A percentile compares a stretch with the other conserved stretches of the same genome.
Conservation (phyloP, 2,329 filamentous ascomycete genomes). For the Colletotrichum trifolii region DNA sequence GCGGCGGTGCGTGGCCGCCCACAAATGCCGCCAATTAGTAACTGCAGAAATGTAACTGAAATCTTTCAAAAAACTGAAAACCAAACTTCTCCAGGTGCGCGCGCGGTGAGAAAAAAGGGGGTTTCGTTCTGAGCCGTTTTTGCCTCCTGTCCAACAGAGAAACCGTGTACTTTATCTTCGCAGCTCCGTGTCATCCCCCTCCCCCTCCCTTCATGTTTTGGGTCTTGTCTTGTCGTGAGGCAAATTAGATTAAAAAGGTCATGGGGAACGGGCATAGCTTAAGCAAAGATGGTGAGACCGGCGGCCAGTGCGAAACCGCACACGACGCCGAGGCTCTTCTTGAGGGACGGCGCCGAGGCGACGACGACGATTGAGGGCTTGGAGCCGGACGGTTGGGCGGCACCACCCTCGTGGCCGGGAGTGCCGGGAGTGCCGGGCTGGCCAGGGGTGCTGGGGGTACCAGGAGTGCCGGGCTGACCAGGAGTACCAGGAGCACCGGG, state of each 20-base stretch:
- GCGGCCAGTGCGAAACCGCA: conserved; percentile 43
- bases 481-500: not conserved
- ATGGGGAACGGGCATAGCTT: not conserved
- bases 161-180: not conserved
- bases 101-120: not conserved
- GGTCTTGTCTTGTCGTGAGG: conserved; percentile 14
- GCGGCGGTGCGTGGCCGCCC: conserved; percentile 9
- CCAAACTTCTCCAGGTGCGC: not conserved
- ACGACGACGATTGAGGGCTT: conserved; percentile 19
- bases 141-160: not conserved
- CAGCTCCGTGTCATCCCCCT: not conserved
- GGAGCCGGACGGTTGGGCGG: not conserved
- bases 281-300: conserved; percentile 30
- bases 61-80: not conserved
- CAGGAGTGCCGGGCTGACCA: not conserved
- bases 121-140: not conserved
- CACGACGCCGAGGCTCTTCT: conserved; percentile 42
- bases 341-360: conserved; percentile 40
- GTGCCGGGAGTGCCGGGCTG: not conserved
- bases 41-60: conserved; percentile 8
- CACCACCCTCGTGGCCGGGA: not conserved
- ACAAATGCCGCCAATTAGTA: conserved; percentile 29
- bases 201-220: not conserved
- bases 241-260: conserved; percentile 15
- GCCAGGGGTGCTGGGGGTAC: not conserved